Conservation (phyloP, 768 basidiomycete species). For the Pleurotus cornucopiae region DNA sequence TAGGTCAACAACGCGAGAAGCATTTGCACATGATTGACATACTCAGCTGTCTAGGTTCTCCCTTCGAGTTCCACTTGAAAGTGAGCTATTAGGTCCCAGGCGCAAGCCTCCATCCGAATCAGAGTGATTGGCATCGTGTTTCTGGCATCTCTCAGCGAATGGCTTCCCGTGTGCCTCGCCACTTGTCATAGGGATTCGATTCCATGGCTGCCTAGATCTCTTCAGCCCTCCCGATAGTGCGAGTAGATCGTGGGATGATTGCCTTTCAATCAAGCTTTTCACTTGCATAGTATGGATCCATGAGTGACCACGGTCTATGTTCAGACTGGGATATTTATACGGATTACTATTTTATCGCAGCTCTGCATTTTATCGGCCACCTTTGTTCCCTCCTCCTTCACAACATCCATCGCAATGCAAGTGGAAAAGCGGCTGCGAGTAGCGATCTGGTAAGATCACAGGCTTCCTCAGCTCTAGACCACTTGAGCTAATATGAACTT, state of each 20-base stretch:
- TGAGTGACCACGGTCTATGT: no score
- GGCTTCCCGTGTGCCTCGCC: not conserved
- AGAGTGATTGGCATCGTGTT: no score
- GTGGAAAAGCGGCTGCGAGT: constrained; percentile 37
- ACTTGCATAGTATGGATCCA: no score
- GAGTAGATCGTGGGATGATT: not conserved
- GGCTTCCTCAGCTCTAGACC: constrained; percentile 10
- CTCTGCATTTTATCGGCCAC: not conserved
- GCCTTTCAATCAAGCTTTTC: not conserved
- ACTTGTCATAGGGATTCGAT: not conserved
- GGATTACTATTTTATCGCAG: no score
- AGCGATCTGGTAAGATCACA: constrained; percentile 47
- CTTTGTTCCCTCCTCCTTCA: not conserved
- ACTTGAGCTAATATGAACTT: constrained; percentile 11
- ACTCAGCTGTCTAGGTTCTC: no score
- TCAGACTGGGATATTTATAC: no score
- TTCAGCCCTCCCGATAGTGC: not conserved
- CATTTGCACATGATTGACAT: no score
- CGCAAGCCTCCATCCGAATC: no score
- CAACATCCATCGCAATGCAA: not conserved
- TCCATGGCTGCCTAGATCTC: not conserved
- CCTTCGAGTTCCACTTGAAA: no score
- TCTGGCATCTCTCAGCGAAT: no score
- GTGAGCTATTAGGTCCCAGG: no score
- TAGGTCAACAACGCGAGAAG: no score